These are phyloP conservation scores for Trichophyton simii DNA, from an alignment of 2,329 filamentous ascomycete species.

Conservation along the genomic window DNA sequence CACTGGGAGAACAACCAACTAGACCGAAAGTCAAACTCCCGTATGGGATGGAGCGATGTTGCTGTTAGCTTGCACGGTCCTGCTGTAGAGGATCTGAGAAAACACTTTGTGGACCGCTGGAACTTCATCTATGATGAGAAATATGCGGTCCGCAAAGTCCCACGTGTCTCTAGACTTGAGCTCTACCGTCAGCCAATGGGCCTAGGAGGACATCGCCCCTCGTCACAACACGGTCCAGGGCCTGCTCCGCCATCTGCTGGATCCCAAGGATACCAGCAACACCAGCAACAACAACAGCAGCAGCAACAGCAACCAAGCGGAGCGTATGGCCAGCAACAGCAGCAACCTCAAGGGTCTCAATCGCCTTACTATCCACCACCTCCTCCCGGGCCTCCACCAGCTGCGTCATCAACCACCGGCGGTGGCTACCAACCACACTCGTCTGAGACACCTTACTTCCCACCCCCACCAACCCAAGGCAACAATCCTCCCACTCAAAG, in stretches of 20 bases:
- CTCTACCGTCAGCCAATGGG: slow-evolving; percentile 24
- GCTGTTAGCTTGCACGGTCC: slow-evolving; percentile 84
- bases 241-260: neutral
- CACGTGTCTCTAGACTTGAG: slow-evolving; percentile 34
- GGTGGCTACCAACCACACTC: slow-evolving; percentile 8
- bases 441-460: slow-evolving; percentile 25
- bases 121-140: slow-evolving; percentile 84
- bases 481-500: slow-evolving; percentile 20
- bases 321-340: neutral
- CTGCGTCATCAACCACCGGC: neutral
- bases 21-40: slow-evolving; percentile 77
- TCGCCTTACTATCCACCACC: neutral
- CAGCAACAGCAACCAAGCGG: neutral
- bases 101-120: slow-evolving; percentile 90
- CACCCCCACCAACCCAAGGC: slow-evolving; percentile 31
- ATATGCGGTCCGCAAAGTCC: slow-evolving; percentile 49
- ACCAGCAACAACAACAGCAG: too few species aligned
- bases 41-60: slow-evolving; percentile 98
- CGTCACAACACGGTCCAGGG: neutral
- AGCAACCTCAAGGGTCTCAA: slow-evolving; percentile 5
- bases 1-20: slow-evolving; percentile 92
- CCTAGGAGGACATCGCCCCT: neutral
- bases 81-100: slow-evolving; percentile 83
- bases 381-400: neutral
- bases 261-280: neutral